Base-by-base conservation (phyloP, 2,329 filamentous ascomycete genomes). In the Cytospora leucostoma region DNA sequence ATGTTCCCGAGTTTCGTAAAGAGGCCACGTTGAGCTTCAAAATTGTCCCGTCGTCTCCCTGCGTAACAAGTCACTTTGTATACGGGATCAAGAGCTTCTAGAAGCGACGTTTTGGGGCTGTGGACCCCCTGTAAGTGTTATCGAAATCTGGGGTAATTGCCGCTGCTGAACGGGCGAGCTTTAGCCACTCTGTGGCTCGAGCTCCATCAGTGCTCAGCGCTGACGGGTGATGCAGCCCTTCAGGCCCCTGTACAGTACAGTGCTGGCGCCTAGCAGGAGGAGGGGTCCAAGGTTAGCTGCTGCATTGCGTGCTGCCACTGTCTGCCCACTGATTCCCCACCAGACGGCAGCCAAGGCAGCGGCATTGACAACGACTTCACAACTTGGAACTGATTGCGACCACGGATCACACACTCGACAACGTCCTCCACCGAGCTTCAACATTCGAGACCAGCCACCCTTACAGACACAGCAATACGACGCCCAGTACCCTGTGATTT, bases 1-100 rank as follows among this genome's bases (percentile, higher is more conserved):
- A n/a, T 47, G 19, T 19, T 47, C 10, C 27, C 27, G 21, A 21
- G n/a, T 12, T 10, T 12, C 4, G 38, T 7, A 47, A 47, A 76
- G 72, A 80, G 77, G 78, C 77, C 78, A 80, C 72, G 75, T 76
- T 77, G 76, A 79, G 74, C 59, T 47, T 47, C n/a, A 47, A 10
- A 4, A 21, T 1, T 47, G 15, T 10, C 15, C 12, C 44, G 17
- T 27, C 27, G 27, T 27, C 27, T 27, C 27, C 27, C 27, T 27
- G 27, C 27, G 27, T 27, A 27, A 27, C 27, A 27, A 27, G 44
- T 17, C 17, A 47, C n/a, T 47, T 37, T 10, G 8, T 47, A 47
- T 10, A 47, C 44, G 10, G 8, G 12, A 11, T 47, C 44, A 17
- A 59, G 13, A 35, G 56, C 56, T 63, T 63, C 61, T 60, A 63